These are phyloP conservation scores for Pleoardoris graminearum DNA, from an alignment of 2,329 filamentous ascomycete species.

Conservation along the genomic window DNA sequence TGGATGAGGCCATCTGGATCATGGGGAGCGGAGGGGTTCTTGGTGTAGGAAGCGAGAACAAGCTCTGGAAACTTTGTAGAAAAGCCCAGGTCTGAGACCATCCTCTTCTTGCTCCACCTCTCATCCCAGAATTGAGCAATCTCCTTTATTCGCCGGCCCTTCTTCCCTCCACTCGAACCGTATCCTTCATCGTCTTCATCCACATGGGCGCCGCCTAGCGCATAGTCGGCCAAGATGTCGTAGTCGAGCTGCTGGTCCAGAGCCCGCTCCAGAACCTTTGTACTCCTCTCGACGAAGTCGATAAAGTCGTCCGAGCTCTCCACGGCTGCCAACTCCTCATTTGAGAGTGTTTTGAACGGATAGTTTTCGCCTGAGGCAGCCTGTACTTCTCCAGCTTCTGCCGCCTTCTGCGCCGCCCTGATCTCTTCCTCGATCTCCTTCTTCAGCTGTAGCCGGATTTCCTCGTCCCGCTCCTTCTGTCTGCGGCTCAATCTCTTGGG, in stretches of 20 bases:
- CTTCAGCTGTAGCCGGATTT: constrained; percentile 80
- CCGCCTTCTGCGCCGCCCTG: constrained; percentile 61
- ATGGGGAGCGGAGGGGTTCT: constrained; percentile 92
- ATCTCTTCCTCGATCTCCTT: constrained; percentile 93
- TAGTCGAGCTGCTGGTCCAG: constrained; percentile 94
- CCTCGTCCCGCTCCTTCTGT: constrained; percentile 82
- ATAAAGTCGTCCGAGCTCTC: constrained; percentile 91
- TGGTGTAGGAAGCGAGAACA: constrained; percentile 92
- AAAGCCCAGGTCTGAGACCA: constrained; percentile 94
- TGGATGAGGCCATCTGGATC: constrained; percentile 92
- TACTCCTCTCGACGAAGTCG: constrained; percentile 92
- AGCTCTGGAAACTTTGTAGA: constrained; percentile 95
- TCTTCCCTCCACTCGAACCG: constrained; percentile 70
- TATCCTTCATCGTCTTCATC: constrained; percentile 80
- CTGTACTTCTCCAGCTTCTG: constrained; percentile 47
- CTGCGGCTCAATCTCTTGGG: constrained; percentile 77
- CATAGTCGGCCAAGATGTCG: constrained; percentile 94
- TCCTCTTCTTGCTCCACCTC: constrained; percentile 94
- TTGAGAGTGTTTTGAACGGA: constrained; percentile 76
- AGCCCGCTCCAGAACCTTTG: constrained; percentile 94
- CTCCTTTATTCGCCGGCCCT: constrained; percentile 78
- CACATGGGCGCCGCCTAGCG: constrained; percentile 72
- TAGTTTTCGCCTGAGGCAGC: constrained; percentile 60
- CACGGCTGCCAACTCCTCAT: constrained; percentile 86
- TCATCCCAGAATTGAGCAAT: constrained; percentile 93